Base-by-base conservation (phyloP, 768 basidiomycete species). In the Lyophyllum decastes region DNA sequence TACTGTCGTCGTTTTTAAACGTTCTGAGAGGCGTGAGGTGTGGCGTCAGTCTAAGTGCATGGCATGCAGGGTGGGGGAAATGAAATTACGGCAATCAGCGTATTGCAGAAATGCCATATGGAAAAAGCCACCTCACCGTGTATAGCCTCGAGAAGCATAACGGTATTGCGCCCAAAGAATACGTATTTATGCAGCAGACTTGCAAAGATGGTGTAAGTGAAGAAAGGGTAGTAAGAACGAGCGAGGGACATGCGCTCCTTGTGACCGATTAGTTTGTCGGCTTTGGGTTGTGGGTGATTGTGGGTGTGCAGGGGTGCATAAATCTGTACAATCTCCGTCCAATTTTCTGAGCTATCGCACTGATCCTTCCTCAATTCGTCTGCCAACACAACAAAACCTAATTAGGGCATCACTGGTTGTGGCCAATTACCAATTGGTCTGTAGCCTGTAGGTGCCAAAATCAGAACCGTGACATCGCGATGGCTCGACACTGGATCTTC, bases 301-400 rank as follows among this genome's bases (percentile, higher is more conserved):
- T 60, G 54, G 59, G 59, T 21, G 54, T 52, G 25, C 14, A 21
- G 30, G 33, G 54, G 40, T 17, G 8, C 26, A 52, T 26, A 50
- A 22, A 60, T 60, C 48, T 43, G 49, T 26, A 3, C 49, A 47
- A 60, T 60, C 46, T 60, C 59, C 53, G 54, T 49, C 44, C 51
- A 60, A 47, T 46, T 46, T 47, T 60, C 21, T 41, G 40, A 19
- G 40, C 40, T n/a, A 41, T 41, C 40, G n/a, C n/a, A 41, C 17
- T 41, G 9, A 41, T 41, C 40, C 14, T 24, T 53, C 25, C 40
- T 16, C 19, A 26, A 19, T 49, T 4, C 19, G 46, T 21, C 25
- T 24, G n/a, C 25, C 49, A 46, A 10, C 35, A 21, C 24, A 41
- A 26, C 14, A n/a, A 49, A 41, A 19, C 10, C 40, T n/a, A 41